Conservation (phyloP, 2,329 filamentous ascomycete genomes). For the Clonostachys solani region DNA sequence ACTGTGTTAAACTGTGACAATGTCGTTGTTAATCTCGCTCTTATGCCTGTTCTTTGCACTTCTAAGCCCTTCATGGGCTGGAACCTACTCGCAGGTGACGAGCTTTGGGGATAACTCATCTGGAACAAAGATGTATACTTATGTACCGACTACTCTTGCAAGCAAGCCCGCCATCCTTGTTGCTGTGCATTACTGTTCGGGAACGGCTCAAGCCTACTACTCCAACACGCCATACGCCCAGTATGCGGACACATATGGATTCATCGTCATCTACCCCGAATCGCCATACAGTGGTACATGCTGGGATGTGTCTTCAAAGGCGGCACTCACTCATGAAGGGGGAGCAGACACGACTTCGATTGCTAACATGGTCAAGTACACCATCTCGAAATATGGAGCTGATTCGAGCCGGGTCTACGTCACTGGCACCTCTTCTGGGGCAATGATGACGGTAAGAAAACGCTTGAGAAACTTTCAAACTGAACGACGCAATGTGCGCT, state of each 20-base stretch:
- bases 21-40: no score
- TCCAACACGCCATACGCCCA: slow-evolving; percentile 39
- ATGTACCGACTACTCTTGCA: slow-evolving; percentile 18
- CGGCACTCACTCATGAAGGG: slow-evolving; percentile 48
- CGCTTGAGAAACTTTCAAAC: not conserved
- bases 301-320: slow-evolving; percentile 52
- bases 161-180: slow-evolving; percentile 42
- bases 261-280: slow-evolving; percentile 50
- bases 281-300: slow-evolving; percentile 46
- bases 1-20: no score
- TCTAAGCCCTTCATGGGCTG: no score
- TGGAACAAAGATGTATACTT: slow-evolving; percentile 14
- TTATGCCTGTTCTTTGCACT: no score
- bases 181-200: slow-evolving; percentile 50
- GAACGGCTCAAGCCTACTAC: slow-evolving; percentile 44
- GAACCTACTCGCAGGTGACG: slow-evolving; percentile 1
- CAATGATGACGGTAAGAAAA: slow-evolving; percentile 40
- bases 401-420: slow-evolving; percentile 48
- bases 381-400: slow-evolving; percentile 44
- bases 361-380: slow-evolving; percentile 55
- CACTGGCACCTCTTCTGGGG: slow-evolving; percentile 42
- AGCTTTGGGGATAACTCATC: slow-evolving; percentile 7
- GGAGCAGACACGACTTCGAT: slow-evolving; percentile 53
- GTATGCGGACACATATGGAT: slow-evolving; percentile 32
- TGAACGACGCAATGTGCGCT: not conserved